phyloP scores from a whole-genome alignment of 805 yeast species.

The Cyberlindnera maritima region DNA sequence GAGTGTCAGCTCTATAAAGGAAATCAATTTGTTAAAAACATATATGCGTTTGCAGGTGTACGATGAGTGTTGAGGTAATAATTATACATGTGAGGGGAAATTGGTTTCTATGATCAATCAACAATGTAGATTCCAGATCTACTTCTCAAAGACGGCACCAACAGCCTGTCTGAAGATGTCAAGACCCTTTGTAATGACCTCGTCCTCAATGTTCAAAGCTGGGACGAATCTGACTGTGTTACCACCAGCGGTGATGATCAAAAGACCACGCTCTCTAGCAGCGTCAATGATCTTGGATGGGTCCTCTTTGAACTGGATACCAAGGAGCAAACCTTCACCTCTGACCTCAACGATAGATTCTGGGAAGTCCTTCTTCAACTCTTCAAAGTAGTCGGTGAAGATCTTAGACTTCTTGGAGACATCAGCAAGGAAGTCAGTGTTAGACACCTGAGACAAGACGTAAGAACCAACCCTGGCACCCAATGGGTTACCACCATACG shows the following conservation, averaged over 20 bases:
- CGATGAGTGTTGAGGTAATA: not conserved
- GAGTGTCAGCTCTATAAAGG: slow-evolving; percentile 1
- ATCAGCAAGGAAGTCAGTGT: slow-evolving; percentile 52
- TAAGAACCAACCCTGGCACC: slow-evolving; percentile 79
- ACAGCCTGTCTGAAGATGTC: slow-evolving; percentile 61
- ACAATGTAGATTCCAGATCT: not conserved
- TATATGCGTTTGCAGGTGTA: too few species aligned
- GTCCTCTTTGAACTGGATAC: slow-evolving; percentile 69
- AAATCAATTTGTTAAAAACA: too few species aligned
- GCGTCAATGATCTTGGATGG: slow-evolving; percentile 60
- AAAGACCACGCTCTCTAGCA: slow-evolving; percentile 76
- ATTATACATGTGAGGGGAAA: not conserved
- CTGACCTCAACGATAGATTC: slow-evolving; percentile 64
- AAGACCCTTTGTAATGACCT: slow-evolving; percentile 68
- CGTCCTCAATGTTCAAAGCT: slow-evolving; percentile 78
- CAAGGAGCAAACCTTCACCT: slow-evolving; percentile 87
- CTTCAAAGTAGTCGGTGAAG: slow-evolving; percentile 48
- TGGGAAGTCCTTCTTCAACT: slow-evolving; percentile 54
- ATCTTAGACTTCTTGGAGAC: slow-evolving; percentile 62
- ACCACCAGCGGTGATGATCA: slow-evolving; percentile 89
- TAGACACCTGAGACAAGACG: slow-evolving; percentile 67
- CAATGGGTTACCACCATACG: slow-evolving; percentile 96
- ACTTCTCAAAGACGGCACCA: slow-evolving; percentile 26
- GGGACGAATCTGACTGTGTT: slow-evolving; percentile 91
- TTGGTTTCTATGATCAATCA: not conserved